phyloP scores from a whole-genome alignment of 2,329 filamentous ascomycete species.

The Xylaria sp. region DNA sequence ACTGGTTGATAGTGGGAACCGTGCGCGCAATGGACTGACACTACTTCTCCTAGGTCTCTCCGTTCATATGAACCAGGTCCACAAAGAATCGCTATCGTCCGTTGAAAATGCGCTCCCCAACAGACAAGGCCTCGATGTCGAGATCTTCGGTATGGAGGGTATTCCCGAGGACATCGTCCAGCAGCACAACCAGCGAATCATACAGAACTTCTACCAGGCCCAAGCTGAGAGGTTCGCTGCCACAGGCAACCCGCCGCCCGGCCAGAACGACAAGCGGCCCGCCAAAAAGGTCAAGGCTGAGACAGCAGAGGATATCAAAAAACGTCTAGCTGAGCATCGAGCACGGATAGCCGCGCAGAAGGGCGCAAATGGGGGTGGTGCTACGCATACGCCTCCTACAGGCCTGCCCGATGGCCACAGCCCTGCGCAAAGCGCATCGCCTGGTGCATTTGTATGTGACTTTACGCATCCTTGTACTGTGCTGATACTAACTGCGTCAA shows the following conservation, averaged over 20 bases:
- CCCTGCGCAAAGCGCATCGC: slow-evolving; percentile 62
- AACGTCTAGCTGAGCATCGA: slow-evolving; percentile 80
- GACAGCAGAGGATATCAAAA: slow-evolving; percentile 79
- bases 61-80: slow-evolving; percentile 98
- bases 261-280: slow-evolving; percentile 70
- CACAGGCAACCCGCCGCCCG: slow-evolving; percentile 84
- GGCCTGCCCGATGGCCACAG: slow-evolving; percentile 57
- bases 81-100: slow-evolving; percentile 87
- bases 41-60: slow-evolving; percentile 73
- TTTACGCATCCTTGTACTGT: neutral
- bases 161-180: slow-evolving; percentile 87
- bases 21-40: slow-evolving; percentile 21
- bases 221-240: slow-evolving; percentile 83
- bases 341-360: slow-evolving; percentile 72
- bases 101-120: slow-evolving; percentile 95
- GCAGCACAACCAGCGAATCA: slow-evolving; percentile 86
- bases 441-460: slow-evolving; percentile 67
- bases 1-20: neutral
- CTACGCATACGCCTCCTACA: slow-evolving; percentile 60
- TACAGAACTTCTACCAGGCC: slow-evolving; percentile 84
- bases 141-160: slow-evolving; percentile 99
- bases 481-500: slow-evolving; percentile 19
- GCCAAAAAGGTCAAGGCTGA: slow-evolving; percentile 80
- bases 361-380: slow-evolving; percentile 64
- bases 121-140: slow-evolving; percentile 84